Base-by-base conservation (phyloP, 1,284 basidiomycete genomes). In the Sanghuangporus weigelae region DNA sequence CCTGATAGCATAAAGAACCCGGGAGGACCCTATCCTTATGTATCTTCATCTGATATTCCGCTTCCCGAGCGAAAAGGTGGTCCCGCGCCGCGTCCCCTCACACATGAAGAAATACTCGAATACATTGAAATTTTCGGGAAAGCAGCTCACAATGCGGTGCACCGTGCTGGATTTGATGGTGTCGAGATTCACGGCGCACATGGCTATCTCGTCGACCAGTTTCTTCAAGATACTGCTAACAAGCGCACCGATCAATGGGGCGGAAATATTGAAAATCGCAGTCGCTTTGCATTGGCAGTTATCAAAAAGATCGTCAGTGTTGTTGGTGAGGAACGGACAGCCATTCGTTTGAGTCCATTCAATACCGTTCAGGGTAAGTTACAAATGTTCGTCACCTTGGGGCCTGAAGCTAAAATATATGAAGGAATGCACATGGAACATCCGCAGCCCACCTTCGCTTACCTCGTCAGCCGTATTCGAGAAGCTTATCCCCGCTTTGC, bases 201-300 rank as follows among this genome's bases (percentile, higher is more conserved):
- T 19, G 68, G 68, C 7, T 67, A 68, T 40, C 46, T 69, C 16
- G 19, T 69, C 16, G 68, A 69, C 51, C 68, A 69, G 62, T 69
- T 68, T 55, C 21, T 63, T 7, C 58, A 60, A 50, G 54, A 54
- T 35, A 26, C 49, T 12, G 44, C 55, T 7, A 63, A 81, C 73
- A 72, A 77, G 59, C 79, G 83, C 46, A 80, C 77, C 4, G 83
- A 84, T 70, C 67, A 72, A 14, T 84, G 78, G 70, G 81, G 82
- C 5, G 82, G 82, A 3, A 74, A 72, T 7, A 57, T 79, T 48
- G 77, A 78, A 69, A 82, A 82, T 69, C 75, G 83, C 49, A 62
- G 72, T 1, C 73, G 78, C 19, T 82, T 84, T 63, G 70, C 73
- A 5, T 71, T 80, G 7, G 75, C 78, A 63, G 73, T 79, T 31